A percentile compares a stretch with the other conserved stretches of the same genome.
phyloP scores from a whole-genome alignment of 1,139 yeast genomes.

The Yamadazyma buinensis region DNA sequence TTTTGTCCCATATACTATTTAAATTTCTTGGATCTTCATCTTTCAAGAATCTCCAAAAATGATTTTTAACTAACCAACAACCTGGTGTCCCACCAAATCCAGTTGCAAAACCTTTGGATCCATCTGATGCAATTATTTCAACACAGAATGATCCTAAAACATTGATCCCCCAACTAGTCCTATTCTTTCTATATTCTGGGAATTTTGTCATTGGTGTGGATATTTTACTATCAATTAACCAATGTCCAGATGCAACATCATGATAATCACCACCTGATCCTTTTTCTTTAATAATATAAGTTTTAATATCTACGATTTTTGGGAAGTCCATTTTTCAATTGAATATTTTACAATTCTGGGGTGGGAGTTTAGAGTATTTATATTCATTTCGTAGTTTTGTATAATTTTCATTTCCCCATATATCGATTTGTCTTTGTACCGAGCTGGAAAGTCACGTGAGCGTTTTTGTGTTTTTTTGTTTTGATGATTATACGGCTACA shows the following conservation, averaged over 20 bases:
- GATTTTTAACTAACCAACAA: constrained; percentile 44
- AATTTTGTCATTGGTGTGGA: constrained; percentile 48
- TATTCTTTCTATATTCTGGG: constrained; percentile 37
- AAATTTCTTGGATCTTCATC: constrained; percentile 45
- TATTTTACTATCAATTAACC: constrained; percentile 43
- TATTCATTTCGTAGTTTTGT: not conserved
- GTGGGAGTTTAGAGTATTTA: too few species aligned
- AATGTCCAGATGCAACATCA: constrained; percentile 44
- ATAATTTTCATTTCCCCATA: too few species aligned
- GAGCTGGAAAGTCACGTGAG: not conserved
- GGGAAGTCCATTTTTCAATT: constrained; percentile 27
- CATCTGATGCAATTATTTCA: constrained; percentile 44
- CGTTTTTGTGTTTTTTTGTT: too few species aligned
- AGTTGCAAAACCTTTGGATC: constrained; percentile 46
- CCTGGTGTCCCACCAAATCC: constrained; percentile 54
- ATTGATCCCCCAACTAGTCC: constrained; percentile 48
- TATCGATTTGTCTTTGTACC: constrained; percentile 1
- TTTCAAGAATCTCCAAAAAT: constrained; percentile 40
- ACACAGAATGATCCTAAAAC: constrained; percentile 49
- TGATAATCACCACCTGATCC: constrained; percentile 51
- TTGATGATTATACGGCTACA: too few species aligned
- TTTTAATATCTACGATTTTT: constrained; percentile 36
- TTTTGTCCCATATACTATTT: constrained; percentile 43
- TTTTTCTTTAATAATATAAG: constrained; percentile 38
- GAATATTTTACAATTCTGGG: not conserved